Evolutionary conservation across 345 rosid species (phyloP).

Genomic region (Euphorbia peplus): DNA sequence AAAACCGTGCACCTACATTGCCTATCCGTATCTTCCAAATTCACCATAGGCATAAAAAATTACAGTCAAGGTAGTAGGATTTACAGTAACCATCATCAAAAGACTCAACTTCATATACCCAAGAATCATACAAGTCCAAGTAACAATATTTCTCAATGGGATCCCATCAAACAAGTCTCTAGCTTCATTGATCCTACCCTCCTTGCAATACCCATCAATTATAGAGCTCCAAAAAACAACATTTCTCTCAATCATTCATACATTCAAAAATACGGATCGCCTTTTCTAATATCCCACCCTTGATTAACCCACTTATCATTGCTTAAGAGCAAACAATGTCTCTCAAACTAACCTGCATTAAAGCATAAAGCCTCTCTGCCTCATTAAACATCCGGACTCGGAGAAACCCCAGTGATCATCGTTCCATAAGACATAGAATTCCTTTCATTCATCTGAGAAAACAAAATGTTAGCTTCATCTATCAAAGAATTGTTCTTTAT

Average conservation of each 20-base stretch:
- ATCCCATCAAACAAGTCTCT: slow-evolving; percentile 49
- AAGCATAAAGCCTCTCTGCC: slow-evolving; percentile 47
- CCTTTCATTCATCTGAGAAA: slow-evolving; percentile 41
- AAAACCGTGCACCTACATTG: slow-evolving; percentile 61
- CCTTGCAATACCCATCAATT: slow-evolving; percentile 75
- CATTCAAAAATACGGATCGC: slow-evolving; percentile 54
- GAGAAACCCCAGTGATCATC: slow-evolving; percentile 69
- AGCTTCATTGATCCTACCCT: slow-evolving; percentile 50
- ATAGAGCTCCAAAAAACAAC: slow-evolving; percentile 69
- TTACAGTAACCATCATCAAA: slow-evolving; percentile 49
- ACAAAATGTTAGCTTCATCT: slow-evolving; percentile 42
- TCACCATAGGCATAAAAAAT: slow-evolving; percentile 63
- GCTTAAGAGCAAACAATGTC: slow-evolving; percentile 71
- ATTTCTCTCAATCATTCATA: slow-evolving; percentile 62
- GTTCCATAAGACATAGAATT: slow-evolving; percentile 61
- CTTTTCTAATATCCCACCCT: slow-evolving; percentile 45
- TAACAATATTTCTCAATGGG: slow-evolving; percentile 62
- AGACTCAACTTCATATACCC: slow-evolving; percentile 63
- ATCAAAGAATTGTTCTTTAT: slow-evolving; percentile 42
- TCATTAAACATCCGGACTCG: slow-evolving; percentile 48
- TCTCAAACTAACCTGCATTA: slow-evolving; percentile 45
- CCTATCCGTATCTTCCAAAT: slow-evolving; percentile 41
- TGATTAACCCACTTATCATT: slow-evolving; percentile 64
- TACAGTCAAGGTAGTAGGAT: slow-evolving; percentile 55
- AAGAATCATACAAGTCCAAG: slow-evolving; percentile 42